Conservation (phyloP, 306 rosid genomes). For the Canavalia ensiformis region DNA sequence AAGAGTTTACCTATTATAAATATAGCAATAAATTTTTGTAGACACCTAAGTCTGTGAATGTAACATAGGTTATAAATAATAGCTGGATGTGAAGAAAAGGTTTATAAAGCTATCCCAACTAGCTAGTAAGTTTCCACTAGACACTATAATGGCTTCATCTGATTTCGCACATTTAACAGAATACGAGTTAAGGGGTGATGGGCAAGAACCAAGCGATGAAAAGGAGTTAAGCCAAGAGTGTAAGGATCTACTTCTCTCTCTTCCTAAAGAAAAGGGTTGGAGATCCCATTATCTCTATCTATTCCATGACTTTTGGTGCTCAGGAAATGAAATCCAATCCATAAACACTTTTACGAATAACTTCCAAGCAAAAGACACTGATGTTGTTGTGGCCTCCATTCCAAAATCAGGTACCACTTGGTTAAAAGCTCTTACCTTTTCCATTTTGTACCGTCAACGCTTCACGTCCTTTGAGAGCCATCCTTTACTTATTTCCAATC, state of each 20-base stretch:
- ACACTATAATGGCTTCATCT: background rate
- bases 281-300: background rate
- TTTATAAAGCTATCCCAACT: too few relatives aligned
- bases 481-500: constrained; percentile 46
- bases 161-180: background rate
- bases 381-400: constrained; percentile 46
- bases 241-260: constrained; percentile 45
- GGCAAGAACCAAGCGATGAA: background rate
- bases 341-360: constrained; percentile 49
- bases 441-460: constrained; percentile 44
- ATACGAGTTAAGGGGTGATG: background rate
- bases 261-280: background rate
- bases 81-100: too few relatives aligned
- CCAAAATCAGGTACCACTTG: constrained; percentile 74
- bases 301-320: constrained; percentile 65
- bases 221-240: constrained; percentile 43
- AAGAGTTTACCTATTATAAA: too few relatives aligned
- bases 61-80: too few relatives aligned
- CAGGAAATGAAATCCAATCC: constrained; percentile 48
- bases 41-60: too few relatives aligned
- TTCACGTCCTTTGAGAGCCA: constrained; percentile 31
- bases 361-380: constrained; percentile 55
- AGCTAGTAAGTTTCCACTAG: too few relatives aligned
- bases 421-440: constrained; percentile 60
- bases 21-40: too few relatives aligned